Evolutionary conservation across 2,329 filamentous ascomycete genomes (phyloP).

Genomic region (Orbilia brochopaga): DNA sequence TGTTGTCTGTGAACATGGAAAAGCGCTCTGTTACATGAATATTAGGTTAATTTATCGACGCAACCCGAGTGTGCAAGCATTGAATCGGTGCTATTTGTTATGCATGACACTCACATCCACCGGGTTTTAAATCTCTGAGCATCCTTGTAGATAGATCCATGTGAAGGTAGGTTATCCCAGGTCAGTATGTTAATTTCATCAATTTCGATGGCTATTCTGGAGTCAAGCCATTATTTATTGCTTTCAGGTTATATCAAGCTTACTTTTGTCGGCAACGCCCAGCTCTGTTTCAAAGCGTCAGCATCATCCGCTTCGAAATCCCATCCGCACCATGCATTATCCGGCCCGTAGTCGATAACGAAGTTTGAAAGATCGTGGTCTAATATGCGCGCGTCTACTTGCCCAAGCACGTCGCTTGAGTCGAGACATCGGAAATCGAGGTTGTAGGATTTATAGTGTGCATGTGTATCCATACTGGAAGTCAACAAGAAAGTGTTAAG

Average conservation of each 20-base stretch:
- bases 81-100: too few relatives aligned
- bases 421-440: conserved; percentile 13
- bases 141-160: background rate
- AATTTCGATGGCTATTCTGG: background rate
- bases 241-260: background rate
- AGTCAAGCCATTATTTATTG: background rate
- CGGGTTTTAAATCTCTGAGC: conserved; percentile 5
- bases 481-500: background rate
- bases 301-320: conserved; percentile 11
- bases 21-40: conserved; percentile 5
- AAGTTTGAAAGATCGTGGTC: conserved; percentile 2
- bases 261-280: background rate
- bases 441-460: conserved; percentile 11
- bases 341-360: conserved; percentile 13
- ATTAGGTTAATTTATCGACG: background rate
- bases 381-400: conserved; percentile 9
- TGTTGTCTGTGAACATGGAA: conserved; percentile 6
- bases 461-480: conserved; percentile 2
- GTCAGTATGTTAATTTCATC: too few relatives aligned
- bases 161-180: background rate
- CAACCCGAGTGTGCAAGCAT: too few relatives aligned
- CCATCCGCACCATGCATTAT: conserved; percentile 19
- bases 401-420: conserved; percentile 1
- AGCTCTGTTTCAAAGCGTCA: background rate
- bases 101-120: conserved; percentile 20